Percentiles rank a stretch among this genome's conserved stretches.
phyloP scores from a whole-genome alignment of 192 early-diverging fungal genomes.

The Umbelopsis sp. region DNA sequence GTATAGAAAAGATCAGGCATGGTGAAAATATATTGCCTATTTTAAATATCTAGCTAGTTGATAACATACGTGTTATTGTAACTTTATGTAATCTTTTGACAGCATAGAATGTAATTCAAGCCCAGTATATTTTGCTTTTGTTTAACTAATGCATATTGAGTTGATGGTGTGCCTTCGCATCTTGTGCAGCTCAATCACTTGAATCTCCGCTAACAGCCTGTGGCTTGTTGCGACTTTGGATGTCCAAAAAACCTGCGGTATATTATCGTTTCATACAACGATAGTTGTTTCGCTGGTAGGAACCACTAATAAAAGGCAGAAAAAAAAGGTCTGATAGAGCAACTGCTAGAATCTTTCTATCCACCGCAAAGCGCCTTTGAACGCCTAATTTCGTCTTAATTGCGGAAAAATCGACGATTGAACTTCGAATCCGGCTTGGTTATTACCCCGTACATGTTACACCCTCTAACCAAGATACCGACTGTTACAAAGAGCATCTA shows the following conservation, averaged over 20 bases:
- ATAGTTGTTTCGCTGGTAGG: background rate
- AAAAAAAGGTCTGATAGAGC: background rate
- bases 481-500: background rate
- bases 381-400: background rate
- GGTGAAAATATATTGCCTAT: too few relatives aligned
- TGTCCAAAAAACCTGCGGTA: background rate
- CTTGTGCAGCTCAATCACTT: background rate
- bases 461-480: background rate
- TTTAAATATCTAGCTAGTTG: too few relatives aligned
- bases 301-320: background rate
- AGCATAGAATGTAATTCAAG: too few relatives aligned
- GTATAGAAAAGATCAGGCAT: too few relatives aligned
- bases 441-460: background rate
- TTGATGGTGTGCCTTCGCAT: background rate
- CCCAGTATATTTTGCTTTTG: too few relatives aligned
- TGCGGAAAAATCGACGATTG: background rate
- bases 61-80: too few relatives aligned
- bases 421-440: background rate
- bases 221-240: slow-evolving; percentile 1
- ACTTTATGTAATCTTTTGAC: too few relatives aligned
- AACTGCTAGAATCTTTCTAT: background rate
- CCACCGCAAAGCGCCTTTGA: background rate
- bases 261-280: background rate
- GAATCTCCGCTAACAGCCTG: background rate
- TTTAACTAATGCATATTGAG: too few relatives aligned